Conservation (phyloP, 352 stramenopile genomes). For the Pseudoperonospora humuli region DNA sequence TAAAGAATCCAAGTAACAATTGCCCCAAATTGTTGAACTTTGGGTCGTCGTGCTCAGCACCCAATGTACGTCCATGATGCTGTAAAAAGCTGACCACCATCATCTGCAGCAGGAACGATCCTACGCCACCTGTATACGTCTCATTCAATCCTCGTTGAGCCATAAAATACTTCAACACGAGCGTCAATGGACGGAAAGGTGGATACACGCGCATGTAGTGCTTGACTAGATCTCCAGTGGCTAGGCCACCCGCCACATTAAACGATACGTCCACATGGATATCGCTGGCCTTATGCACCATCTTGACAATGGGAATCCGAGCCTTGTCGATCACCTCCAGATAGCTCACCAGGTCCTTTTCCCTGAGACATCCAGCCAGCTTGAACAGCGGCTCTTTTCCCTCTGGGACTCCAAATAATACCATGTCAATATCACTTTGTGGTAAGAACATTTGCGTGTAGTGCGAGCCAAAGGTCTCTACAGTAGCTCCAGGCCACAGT, state of each 20-base stretch:
- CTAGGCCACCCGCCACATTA: constrained; percentile 71
- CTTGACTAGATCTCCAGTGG: constrained; percentile 84
- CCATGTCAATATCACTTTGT: constrained; percentile 92
- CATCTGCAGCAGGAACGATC: constrained; percentile 91
- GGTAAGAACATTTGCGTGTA: constrained; percentile 89
- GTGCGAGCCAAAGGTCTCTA: constrained; percentile 90
- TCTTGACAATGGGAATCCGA: constrained; percentile 94
- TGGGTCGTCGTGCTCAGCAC: constrained; percentile 44
- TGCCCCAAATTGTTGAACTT: constrained; percentile 87
- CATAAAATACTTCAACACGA: constrained; percentile 96
- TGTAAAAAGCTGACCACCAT: constrained; percentile 95
- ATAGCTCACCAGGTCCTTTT: constrained; percentile 79
- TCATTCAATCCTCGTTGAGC: constrained; percentile 90
- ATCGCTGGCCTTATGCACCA: constrained; percentile 82
- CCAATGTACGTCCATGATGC: constrained; percentile 62
- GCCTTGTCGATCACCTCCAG: constrained; percentile 94
- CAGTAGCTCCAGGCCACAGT: constrained; percentile 49
- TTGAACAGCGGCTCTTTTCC: constrained; percentile 51
- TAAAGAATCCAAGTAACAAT: constrained; percentile 92
- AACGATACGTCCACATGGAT: constrained; percentile 93
- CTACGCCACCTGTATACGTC: constrained; percentile 91
- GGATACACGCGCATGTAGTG: constrained; percentile 89
- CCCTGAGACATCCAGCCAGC: constrained; percentile 42
- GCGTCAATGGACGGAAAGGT: constrained; percentile 87
- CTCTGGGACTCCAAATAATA: constrained; percentile 68